A percentile compares a stretch with the other conserved stretches of the same genome.
phyloP scores from a whole-genome alignment of 257 asterid genomes.

The Rhazya stricta region DNA sequence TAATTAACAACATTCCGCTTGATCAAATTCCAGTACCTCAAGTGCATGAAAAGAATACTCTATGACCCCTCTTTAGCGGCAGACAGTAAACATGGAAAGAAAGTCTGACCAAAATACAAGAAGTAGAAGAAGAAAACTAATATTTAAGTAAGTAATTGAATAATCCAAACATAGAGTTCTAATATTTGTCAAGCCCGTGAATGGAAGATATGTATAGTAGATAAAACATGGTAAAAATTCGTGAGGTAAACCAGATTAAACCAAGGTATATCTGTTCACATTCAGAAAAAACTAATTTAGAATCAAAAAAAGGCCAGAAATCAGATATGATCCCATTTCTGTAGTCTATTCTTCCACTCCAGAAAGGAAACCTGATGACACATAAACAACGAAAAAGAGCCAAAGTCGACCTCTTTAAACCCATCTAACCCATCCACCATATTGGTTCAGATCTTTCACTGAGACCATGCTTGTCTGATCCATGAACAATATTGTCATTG shows the following conservation, averaged over 20 bases:
- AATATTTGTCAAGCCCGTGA: not conserved
- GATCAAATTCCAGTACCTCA: slow-evolving; percentile 4
- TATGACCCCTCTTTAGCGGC: not conserved
- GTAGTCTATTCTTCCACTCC: not conserved
- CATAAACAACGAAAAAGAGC: not conserved
- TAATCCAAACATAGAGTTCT: not conserved
- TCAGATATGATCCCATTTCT: not conserved
- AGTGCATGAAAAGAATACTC: not conserved
- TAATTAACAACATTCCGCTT: not conserved
- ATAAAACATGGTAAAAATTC: not conserved
- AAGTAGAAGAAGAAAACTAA: not conserved
- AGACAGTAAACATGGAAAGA: not conserved
- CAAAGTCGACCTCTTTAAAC: not conserved
- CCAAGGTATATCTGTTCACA: not conserved
- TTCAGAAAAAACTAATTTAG: not conserved
- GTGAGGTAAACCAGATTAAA: not conserved
- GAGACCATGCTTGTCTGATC: not conserved
- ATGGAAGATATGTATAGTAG: not conserved
- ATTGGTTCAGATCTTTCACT: not conserved
- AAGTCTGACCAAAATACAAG: not conserved
- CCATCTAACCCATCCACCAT: not conserved
- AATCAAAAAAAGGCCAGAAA: not conserved
- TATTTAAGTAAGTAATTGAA: not conserved
- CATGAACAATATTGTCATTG: not conserved
- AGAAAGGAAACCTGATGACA: not conserved